Percentiles rank a stretch among this genome's conserved stretches.
Conservation (phyloP, 257 asterid species). For the Scutellaria galericulata region DNA sequence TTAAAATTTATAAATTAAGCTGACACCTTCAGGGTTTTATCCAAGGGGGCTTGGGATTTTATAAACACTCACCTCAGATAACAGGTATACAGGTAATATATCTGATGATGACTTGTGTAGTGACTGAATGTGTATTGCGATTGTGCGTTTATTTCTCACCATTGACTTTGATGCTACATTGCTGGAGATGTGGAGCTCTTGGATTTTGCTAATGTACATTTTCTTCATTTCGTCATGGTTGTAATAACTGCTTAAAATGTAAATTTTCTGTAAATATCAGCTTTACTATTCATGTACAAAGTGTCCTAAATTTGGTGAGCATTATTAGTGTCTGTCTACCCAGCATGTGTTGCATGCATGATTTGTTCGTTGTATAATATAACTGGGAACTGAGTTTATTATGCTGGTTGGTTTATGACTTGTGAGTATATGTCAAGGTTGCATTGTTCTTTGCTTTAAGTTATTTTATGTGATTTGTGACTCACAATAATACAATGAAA, state of each 20-base stretch:
- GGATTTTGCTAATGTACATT: not conserved
- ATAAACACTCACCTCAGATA: not conserved
- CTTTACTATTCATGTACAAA: not conserved
- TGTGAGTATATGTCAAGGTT: too few relatives aligned
- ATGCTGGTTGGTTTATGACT: too few relatives aligned
- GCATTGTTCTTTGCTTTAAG: too few relatives aligned
- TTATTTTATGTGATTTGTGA: too few relatives aligned
- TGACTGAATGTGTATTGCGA: slow-evolving; percentile 20
- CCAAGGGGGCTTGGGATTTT: not conserved
- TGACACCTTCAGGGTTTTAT: not conserved
- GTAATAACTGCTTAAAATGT: slow-evolving; percentile 12
- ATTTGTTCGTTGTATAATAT: too few relatives aligned
- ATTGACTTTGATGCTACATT: slow-evolving; percentile 16
- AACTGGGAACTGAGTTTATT: too few relatives aligned
- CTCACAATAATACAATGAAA: too few relatives aligned
- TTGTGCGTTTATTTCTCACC: slow-evolving; percentile 3
- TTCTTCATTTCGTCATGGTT: not conserved
- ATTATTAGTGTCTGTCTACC: not conserved
- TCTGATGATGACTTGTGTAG: not conserved
- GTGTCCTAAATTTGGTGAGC: not conserved
- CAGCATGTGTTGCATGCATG: too few relatives aligned
- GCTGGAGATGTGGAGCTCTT: slow-evolving; percentile 18
- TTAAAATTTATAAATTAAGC: not conserved
- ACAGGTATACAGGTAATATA: not conserved
- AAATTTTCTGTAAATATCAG: not conserved